Evolutionary conservation across 2,329 filamentous ascomycete species (phyloP), one percentile per base, ranked within the genome.

Genomic region (Dactylella cylindrospora): DNA sequence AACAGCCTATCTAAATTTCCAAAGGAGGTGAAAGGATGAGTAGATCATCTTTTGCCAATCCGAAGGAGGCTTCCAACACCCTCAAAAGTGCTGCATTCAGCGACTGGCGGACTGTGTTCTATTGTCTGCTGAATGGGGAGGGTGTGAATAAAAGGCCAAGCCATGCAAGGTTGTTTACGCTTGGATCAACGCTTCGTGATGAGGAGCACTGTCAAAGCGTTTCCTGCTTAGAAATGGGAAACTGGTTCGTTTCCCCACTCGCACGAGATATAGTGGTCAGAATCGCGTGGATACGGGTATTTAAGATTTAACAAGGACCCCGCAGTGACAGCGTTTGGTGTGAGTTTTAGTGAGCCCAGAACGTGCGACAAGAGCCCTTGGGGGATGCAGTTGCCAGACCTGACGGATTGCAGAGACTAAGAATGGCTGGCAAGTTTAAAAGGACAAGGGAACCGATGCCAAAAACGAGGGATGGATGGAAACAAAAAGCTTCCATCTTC

Each of bases 151-250:
- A 61, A 49, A 40, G 44, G 55, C 55, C 47, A 53, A 61, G 55
- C 47, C 54, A 61, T 52, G 47, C 55, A 61, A 53, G 55, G 55
- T 61, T 53, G 47, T 47, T 53, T 49, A 47, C 40, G 47, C 55
- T 53, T 61, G 55, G 55, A 53, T 53, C 47, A 61, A 61, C 55
- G 36, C 47, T 41, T 53, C 47, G 36, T 60, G 52, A 45, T 43
- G 46, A 45, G 33, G 55, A 53, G 35, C 33, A 45, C 26, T 39
- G 47, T 45, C 33, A 40, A 32, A 38, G 25, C 17, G 20, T 22
- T 47, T 47, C 41, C 52, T 60, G 54, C 39, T 51, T 44, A 38
- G 54, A 51, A 51, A 60, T 51, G 25, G 38, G 45, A 49, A 31
- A 44, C 50, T 35, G n/a, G n/a, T 50, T 13, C 8, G 32, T 45